Conservation (phyloP, 129 eudicot genomes). For the Apium graveolens region DNA sequence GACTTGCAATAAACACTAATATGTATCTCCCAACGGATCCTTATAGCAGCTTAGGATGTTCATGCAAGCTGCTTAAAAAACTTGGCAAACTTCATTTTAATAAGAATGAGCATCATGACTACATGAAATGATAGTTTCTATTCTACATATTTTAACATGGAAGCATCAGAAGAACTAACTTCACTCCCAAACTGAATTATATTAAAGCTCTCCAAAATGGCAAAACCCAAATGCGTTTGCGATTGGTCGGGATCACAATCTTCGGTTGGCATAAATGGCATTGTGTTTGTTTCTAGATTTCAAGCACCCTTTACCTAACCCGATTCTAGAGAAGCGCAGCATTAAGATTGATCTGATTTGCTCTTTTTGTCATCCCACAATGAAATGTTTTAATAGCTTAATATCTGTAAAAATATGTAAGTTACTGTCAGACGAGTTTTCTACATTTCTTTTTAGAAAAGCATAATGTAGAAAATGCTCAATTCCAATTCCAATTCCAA, state of each 20-base stretch:
- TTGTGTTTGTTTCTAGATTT: not conserved
- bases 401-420: not conserved
- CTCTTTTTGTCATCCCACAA: conserved; percentile 1
- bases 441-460: not conserved
- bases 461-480: not conserved
- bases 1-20: not conserved
- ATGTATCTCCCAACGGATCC: not conserved
- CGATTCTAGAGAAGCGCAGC: conserved; percentile 8
- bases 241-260: not conserved
- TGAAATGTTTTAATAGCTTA: conserved; percentile 2
- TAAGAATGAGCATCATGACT: not conserved
- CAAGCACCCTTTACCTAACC: not conserved
- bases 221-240: not conserved
- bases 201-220: not conserved
- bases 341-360: not conserved
- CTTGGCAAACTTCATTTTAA: not conserved
- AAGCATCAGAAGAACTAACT: not conserved
- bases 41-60: not conserved
- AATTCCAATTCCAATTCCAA: not conserved
- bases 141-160: not conserved
- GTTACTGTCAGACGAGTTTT: not conserved
- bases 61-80: not conserved
- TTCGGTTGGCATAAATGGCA: not conserved
- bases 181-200: not conserved
- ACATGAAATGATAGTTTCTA: not conserved